These are phyloP conservation scores for Glebionis coronaria DNA, from an alignment of 129 eudicot genomes.

Conservation along the genomic window DNA sequence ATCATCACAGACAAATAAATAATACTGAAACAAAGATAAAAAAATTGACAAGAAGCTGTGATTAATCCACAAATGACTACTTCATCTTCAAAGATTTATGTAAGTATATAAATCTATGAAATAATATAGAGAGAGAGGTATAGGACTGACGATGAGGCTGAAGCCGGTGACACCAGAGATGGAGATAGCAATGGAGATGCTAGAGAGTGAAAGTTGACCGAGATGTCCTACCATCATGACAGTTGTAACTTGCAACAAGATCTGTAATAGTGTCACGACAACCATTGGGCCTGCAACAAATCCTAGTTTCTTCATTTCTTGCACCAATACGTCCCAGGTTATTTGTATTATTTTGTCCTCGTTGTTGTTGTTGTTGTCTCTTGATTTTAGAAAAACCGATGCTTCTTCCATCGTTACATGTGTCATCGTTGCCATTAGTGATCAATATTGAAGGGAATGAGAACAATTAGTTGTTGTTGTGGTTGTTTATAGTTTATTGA, in stretches of 20 bases:
- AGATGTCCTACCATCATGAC: constrained; percentile 78
- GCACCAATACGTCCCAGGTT: constrained; percentile 30
- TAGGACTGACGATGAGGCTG: constrained; percentile 44
- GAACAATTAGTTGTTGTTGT: too few relatives aligned
- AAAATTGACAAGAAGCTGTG: too few relatives aligned
- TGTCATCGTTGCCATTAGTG: too few relatives aligned
- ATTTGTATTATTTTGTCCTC: background rate
- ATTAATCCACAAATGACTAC: too few relatives aligned
- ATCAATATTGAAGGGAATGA: too few relatives aligned
- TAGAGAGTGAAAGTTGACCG: constrained; percentile 59
- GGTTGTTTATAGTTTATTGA: too few relatives aligned
- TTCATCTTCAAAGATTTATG: too few relatives aligned
- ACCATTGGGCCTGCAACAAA: constrained; percentile 71
- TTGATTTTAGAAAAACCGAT: background rate
- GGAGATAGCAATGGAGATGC: constrained; percentile 64
- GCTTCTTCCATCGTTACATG: constrained; percentile 2
- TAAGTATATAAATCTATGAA: too few relatives aligned
- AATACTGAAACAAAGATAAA: too few relatives aligned
- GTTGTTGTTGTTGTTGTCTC: background rate
- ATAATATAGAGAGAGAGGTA: background rate
- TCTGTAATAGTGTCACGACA: constrained; percentile 45
- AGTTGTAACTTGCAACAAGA: constrained; percentile 41
- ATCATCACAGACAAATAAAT: too few relatives aligned
- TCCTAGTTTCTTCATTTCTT: constrained; percentile 48
- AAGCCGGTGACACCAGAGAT: constrained; percentile 66